phyloP scores from a whole-genome alignment of 2,329 filamentous ascomycete species.

The Alternaria postmessia region DNA sequence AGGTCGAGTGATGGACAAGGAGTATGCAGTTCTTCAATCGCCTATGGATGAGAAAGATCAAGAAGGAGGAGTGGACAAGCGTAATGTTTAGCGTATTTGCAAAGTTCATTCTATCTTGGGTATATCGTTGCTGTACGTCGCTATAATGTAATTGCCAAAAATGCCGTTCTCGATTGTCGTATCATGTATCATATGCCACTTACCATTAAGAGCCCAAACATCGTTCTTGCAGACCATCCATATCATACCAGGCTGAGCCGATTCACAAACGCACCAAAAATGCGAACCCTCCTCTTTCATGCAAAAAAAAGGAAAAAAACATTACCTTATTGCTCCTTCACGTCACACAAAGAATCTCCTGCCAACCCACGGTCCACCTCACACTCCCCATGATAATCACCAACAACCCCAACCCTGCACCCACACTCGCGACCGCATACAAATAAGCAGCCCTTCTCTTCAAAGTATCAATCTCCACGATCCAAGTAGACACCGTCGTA shows the following conservation, averaged over 20 bases:
- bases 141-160: background rate
- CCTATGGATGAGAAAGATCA: background rate
- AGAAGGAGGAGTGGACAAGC: background rate
- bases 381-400: slow-evolving; percentile 78
- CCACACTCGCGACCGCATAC: slow-evolving; percentile 71
- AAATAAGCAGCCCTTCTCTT: slow-evolving; percentile 67
- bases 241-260: background rate
- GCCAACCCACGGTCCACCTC: slow-evolving; percentile 68
- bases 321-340: background rate
- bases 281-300: background rate
- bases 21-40: background rate
- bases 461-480: slow-evolving; percentile 54
- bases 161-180: background rate
- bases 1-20: background rate
- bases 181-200: background rate
- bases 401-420: slow-evolving; percentile 65
- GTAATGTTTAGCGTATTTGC: background rate
- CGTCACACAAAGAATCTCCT: slow-evolving; percentile 8
- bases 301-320: background rate
- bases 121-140: background rate
- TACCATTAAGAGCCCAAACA: background rate
- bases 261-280: background rate
- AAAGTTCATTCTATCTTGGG: background rate
- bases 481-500: slow-evolving; percentile 60
- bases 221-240: background rate